A percentile compares a stretch with the other conserved stretches of the same genome.
phyloP scores from a whole-genome alignment of 176 grass and related monocot species.

The Pontederia paniculata region DNA sequence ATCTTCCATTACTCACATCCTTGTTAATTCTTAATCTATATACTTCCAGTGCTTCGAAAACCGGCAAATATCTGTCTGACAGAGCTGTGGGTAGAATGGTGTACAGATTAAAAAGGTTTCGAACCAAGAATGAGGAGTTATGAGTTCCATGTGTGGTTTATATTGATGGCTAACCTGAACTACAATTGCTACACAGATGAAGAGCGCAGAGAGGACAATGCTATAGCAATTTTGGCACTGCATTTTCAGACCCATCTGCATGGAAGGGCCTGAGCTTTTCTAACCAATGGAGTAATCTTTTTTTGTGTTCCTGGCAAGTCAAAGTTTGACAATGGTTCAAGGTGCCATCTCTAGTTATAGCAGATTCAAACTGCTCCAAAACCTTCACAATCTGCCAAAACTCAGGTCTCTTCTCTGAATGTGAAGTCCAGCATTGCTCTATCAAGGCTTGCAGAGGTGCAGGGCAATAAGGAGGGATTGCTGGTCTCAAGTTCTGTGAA shows the following conservation, averaged over 20 bases:
- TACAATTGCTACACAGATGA: too few species aligned
- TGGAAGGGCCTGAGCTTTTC: constrained; percentile 46
- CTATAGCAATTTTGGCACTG: background rate
- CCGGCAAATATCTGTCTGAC: too few species aligned
- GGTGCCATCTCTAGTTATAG: constrained; percentile 46
- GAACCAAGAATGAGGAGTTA: too few species aligned
- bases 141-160: too few species aligned
- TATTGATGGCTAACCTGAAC: too few species aligned
- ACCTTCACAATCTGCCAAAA: constrained; percentile 85
- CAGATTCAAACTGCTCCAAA: constrained; percentile 47
- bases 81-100: too few species aligned
- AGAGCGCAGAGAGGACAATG: too few species aligned
- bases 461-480: constrained; percentile 52
- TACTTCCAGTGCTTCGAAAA: too few species aligned
- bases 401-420: constrained; percentile 70
- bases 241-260: background rate
- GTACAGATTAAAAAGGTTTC: too few species aligned
- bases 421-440: constrained; percentile 61
- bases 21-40: too few species aligned
- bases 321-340: constrained; percentile 32
- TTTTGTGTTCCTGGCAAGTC: constrained; percentile 54
- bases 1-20: too few species aligned
- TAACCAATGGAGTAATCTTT: constrained; percentile 56
- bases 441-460: constrained; percentile 40
- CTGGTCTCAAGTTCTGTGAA: constrained; percentile 55